Conservation (phyloP, 345 rosid genomes). For the Moricandia moricandioides region DNA sequence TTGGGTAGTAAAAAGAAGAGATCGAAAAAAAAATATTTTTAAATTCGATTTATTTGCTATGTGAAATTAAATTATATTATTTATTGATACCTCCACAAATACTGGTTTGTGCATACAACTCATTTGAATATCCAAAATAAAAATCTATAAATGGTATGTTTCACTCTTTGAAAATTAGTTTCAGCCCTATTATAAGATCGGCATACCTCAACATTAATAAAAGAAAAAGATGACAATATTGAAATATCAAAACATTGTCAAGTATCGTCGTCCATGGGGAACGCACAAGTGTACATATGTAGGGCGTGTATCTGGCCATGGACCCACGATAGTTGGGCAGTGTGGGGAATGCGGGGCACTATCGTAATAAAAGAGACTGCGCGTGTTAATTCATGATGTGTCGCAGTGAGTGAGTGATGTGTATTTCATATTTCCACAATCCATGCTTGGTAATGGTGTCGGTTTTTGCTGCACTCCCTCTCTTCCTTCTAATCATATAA, state of each 20-base stretch:
- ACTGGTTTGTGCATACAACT: no score
- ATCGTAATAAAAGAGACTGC: constrained; percentile 16
- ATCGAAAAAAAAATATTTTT: no score
- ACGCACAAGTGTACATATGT: constrained; percentile 28
- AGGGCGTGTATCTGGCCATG: background rate
- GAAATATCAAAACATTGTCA: background rate
- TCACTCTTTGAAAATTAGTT: no score
- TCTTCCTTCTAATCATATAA: background rate
- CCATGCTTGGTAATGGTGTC: constrained; percentile 23
- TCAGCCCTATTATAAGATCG: no score
- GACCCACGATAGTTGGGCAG: constrained; percentile 7
- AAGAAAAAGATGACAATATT: background rate
- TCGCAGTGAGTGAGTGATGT: constrained; percentile 19
- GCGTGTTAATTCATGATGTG: constrained; percentile 31
- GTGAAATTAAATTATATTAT: no score
- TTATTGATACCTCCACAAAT: no score
- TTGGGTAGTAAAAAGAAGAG: no score
- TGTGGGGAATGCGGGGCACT: background rate
- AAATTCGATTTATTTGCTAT: no score
- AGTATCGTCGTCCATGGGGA: background rate
- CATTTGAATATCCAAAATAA: no score
- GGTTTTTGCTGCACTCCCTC: constrained; percentile 22
- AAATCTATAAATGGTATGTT: no score
- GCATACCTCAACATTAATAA: no score
- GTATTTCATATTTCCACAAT: constrained; percentile 26